Evolutionary conservation across 2,329 filamentous ascomycete species (phyloP).

Genomic region (Botrytis byssoidea): DNA sequence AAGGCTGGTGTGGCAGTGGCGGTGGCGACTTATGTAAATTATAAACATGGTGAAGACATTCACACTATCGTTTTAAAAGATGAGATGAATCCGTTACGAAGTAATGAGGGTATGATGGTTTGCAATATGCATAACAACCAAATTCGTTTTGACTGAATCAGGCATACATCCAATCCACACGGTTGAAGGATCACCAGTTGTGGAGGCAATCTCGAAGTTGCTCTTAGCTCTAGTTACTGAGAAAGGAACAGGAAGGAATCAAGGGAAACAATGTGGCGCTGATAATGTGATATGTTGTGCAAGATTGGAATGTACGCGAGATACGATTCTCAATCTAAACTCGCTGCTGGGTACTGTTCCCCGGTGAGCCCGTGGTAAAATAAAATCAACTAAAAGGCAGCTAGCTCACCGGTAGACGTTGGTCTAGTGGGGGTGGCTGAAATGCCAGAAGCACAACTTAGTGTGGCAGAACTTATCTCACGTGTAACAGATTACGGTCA

Average conservation of each 20-base stretch:
- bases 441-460: neutral
- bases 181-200: neutral
- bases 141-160: too few species aligned
- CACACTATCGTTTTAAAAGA: neutral
- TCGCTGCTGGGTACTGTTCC: too few species aligned
- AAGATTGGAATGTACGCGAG: neutral
- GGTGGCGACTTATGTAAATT: neutral
- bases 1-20: constrained; percentile 10
- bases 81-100: neutral
- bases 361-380: neutral
- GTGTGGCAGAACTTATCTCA: neutral
- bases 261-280: neutral
- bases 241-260: neutral
- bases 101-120: neutral
- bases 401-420: neutral
- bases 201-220: neutral
- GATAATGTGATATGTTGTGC: neutral
- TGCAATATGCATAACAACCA: neutral
- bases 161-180: neutral
- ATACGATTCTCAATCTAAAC: neutral
- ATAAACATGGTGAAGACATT: neutral
- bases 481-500: neutral
- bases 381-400: neutral
- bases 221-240: neutral
- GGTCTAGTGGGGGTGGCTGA: constrained; percentile 15